Base-by-base conservation (phyloP, 2,329 filamentous ascomycete species). In the Aspergillus luchuensis region DNA sequence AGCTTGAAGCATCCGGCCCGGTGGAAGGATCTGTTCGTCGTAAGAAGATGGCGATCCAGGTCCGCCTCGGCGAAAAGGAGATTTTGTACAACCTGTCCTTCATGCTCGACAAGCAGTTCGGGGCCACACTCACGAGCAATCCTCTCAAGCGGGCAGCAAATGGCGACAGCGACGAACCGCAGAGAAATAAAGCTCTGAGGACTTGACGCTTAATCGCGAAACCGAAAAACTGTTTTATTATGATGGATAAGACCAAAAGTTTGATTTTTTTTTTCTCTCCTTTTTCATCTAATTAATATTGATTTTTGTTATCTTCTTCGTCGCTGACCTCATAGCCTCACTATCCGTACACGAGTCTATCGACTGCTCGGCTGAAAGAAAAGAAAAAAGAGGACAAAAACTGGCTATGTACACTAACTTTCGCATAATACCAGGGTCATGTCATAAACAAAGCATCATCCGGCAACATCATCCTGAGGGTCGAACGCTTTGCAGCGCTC, bases 1-100 rank as follows among this genome's bases (percentile, higher is more conserved):
- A 67, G 57, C 67, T 60, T 11, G 61, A 65, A 70, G 72, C 59
- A 66, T 74, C 72, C 63, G 69, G 63, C 25, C 47, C 71, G 15
- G 67, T 76, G 30, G 77, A 83, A 53, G 73, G 66, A 54, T 69
- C 66, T 10, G 33, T 59, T 19, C 70, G 70, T 23, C 76, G 78
- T 33, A 68, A 74, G 13, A 79, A 76, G 47, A 90, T 90, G 87
- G 90, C 90, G 0, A 69, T 87, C 21, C 78, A 84, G 54, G 89
- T 92, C 38, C 84, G 91, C 61, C 76, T 88, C 2, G 91, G 90
- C 13, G 91, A 94, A 76, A 92, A 92, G 73, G 81, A 82, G 66
- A 79, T 93, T 5, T 71, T 92, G 23, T 76, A 80, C 58, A 81
- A 86, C 68, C 80, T 87, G 1, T 79, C 84, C 60, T 66, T 62